Evolutionary conservation across 371 early-diverging fungal species (phyloP).

Genomic region (Rhizopus microsporus): DNA sequence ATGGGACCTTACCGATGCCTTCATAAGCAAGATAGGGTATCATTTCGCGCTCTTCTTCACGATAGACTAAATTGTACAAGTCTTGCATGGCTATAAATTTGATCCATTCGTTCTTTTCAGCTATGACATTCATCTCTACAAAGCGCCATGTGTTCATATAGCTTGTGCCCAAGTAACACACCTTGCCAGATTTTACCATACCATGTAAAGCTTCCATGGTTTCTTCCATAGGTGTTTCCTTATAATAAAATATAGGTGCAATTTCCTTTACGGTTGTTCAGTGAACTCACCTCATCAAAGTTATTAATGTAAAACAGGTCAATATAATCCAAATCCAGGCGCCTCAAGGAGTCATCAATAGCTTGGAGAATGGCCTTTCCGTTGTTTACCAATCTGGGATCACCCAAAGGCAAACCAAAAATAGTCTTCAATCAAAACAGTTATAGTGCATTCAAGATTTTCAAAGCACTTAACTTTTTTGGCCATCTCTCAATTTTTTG

Average conservation of each 20-base stretch:
- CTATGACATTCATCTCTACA: constrained; percentile 27
- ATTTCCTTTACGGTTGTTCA: neutral
- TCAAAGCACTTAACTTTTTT: too few relatives aligned
- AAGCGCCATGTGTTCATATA: constrained; percentile 29
- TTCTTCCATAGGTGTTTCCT: constrained; percentile 50
- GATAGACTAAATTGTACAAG: constrained; percentile 45
- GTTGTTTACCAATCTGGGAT: too few relatives aligned
- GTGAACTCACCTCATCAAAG: constrained; percentile 24
- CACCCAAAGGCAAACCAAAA: too few relatives aligned
- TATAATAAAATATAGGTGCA: constrained; percentile 23
- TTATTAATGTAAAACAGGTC: constrained; percentile 65
- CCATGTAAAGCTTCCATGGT: constrained; percentile 54
- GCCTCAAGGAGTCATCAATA: constrained; percentile 50
- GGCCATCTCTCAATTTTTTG: too few relatives aligned
- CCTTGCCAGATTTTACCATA: constrained; percentile 42
- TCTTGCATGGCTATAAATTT: constrained; percentile 47
- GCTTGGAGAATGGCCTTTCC: constrained; percentile 54
- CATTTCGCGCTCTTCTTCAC: constrained; percentile 60
- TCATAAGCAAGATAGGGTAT: constrained; percentile 34
- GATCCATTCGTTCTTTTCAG: constrained; percentile 48
- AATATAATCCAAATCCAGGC: constrained; percentile 56
- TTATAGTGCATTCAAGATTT: too few relatives aligned
- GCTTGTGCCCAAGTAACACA: constrained; percentile 38
- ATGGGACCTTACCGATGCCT: constrained; percentile 40
- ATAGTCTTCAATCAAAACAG: too few relatives aligned